Evolutionary conservation across 192 early-diverging fungal genomes (phyloP), one percentile per base, ranked within the genome.

Genomic region (Gaertneriomyces semiglobifer): DNA sequence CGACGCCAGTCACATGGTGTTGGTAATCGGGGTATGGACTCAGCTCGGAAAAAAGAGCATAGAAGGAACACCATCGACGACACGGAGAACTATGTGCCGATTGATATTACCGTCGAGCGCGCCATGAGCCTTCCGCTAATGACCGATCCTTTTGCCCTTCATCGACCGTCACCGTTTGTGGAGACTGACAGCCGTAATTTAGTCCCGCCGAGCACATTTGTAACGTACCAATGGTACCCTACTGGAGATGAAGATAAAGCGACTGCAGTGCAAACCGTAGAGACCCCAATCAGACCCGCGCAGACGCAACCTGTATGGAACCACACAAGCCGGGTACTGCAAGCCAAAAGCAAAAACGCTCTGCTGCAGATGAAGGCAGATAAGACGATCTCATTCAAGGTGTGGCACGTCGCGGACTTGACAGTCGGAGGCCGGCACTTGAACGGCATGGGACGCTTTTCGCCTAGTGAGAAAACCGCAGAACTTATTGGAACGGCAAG

Each of bases 91-190:
- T 33, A 33, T 33, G 25, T 76, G 43, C 53, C 68, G 6, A 16
- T 77, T 18, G 65, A 77, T 5, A 67, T 77, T 19, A 44, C 59
- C 39, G 65, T 77, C 16, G 71, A 73, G 12, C 63, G 65, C 10
- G 71, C 63, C 7, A 63, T 73, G 38, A 58, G 73, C 20, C 66
- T 77, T 19, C 63, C 70, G 8, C 57, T 59, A 4, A 51, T 65
- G 43, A 43, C 16, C 19, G 66, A 65, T 42, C 66, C 68, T 6
- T 38, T 69, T 12, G 42, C 48, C 42, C 43, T 6, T 8, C 62
- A 61, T 47, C 45, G 61, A 10, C 42, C 59, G 1, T 69, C 68
- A 41, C 68, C 68, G 7, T 69, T 69, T 46, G 60, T 69, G 16
- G 44, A 48, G 1, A 40, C 18, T 16, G 42, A 61, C 53, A 44